These are phyloP conservation scores for Chionographis japonica DNA, from an alignment of 106 monocot species.

Conservation along the genomic window DNA sequence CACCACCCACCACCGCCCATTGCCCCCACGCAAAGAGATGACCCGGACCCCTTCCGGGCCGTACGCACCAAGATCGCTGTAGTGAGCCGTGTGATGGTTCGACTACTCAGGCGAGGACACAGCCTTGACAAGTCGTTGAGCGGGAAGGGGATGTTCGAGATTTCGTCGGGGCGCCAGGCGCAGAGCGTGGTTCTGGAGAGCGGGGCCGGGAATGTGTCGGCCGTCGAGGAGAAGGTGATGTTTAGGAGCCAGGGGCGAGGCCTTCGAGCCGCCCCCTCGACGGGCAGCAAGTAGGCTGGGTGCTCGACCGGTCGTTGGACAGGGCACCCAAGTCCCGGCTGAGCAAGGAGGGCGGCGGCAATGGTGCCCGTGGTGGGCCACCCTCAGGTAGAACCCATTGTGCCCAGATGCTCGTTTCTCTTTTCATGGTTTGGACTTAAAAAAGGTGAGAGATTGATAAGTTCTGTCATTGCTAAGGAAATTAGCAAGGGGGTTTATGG, in stretches of 20 bases:
- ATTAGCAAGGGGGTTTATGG: too few species aligned
- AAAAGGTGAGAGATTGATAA: too few species aligned
- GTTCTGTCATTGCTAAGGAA: too few species aligned
- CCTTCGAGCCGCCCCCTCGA: slow-evolving; percentile 6
- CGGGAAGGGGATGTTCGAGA: slow-evolving; percentile 3
- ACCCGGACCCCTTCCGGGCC: not conserved
- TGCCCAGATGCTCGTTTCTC: too few species aligned
- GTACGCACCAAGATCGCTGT: not conserved
- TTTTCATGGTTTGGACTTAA: too few species aligned
- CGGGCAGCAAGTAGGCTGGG: slow-evolving; percentile 27
- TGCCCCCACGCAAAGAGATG: not conserved
- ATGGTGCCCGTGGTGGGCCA: not conserved
- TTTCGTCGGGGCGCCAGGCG: slow-evolving; percentile 17
- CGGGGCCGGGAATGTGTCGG: not conserved
- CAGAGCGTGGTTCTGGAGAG: slow-evolving; percentile 26
- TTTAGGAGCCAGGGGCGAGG: slow-evolving; percentile 24
- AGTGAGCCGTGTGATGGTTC: slow-evolving; percentile 29
- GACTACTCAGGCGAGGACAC: slow-evolving; percentile 19
- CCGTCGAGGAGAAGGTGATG: slow-evolving; percentile 1
- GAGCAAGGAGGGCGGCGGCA: slow-evolving; percentile 14
- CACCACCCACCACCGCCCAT: not conserved
- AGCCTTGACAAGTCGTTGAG: slow-evolving; percentile 21
- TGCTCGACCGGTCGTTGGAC: slow-evolving; percentile 13
- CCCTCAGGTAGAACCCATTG: too few species aligned
- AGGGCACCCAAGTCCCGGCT: slow-evolving; percentile 22